These are phyloP conservation scores for Vitis hybrid DNA, from an alignment of 177 flowering plant genomes.

Conservation along the genomic window DNA sequence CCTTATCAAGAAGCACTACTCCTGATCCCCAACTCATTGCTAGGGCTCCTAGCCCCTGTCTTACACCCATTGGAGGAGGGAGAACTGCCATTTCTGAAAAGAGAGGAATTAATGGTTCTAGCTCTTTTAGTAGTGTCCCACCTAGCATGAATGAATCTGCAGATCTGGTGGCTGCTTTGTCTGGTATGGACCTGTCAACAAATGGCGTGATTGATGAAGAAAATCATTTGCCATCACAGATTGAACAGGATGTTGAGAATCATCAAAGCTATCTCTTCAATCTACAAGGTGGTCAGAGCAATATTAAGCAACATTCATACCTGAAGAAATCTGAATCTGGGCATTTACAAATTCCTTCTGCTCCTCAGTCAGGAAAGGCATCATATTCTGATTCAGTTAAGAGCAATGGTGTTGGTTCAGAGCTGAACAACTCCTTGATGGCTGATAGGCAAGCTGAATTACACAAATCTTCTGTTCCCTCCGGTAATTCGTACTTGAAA, in stretches of 20 bases:
- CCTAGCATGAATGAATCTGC: conserved; percentile 42
- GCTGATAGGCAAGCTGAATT: conserved; percentile 37
- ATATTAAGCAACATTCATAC: conserved; percentile 36
- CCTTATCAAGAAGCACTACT: conserved; percentile 71
- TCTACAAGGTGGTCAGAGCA: conserved; percentile 41
- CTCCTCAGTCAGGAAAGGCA: conserved; percentile 26
- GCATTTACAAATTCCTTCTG: conserved; percentile 30
- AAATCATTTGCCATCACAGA: conserved; percentile 31
- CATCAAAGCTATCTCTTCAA: conserved; percentile 44
- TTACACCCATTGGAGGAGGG: conserved; percentile 60
- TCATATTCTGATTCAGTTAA: conserved; percentile 25
- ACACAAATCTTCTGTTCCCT: conserved; percentile 29
- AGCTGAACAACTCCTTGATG: conserved; percentile 26
- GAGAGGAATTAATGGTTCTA: conserved; percentile 39
- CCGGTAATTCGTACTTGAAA: conserved; percentile 35
- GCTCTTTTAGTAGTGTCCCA: conserved; percentile 43
- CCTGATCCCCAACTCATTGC: conserved; percentile 72
- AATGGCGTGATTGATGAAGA: conserved; percentile 47
- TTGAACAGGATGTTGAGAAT: conserved; percentile 40
- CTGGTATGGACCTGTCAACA: conserved; percentile 60
- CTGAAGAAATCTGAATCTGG: conserved; percentile 46
- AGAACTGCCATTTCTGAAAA: conserved; percentile 47
- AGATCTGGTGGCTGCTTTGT: conserved; percentile 60
- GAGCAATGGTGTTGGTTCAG: conserved; percentile 32
- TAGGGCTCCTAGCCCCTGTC: conserved; percentile 70